Evolutionary conservation across 805 yeast genomes (phyloP).

Genomic region (Candida railenensis): DNA sequence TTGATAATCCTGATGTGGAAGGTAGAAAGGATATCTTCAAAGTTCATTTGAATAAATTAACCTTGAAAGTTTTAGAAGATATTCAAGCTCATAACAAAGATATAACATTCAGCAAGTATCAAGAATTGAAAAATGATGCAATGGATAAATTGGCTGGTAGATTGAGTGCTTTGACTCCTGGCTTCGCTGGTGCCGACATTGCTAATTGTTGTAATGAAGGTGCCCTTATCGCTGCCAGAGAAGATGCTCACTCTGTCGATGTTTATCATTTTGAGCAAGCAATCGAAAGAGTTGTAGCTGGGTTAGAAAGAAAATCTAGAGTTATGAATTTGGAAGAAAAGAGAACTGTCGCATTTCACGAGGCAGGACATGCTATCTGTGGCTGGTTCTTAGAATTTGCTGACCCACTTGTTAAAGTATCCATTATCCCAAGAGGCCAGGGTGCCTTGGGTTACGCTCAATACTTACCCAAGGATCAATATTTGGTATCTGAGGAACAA

Average conservation of each 20-base stretch:
- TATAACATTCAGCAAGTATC: conserved; percentile 39
- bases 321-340: conserved; percentile 79
- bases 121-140: conserved; percentile 39
- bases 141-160: conserved; percentile 72
- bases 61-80: conserved; percentile 41
- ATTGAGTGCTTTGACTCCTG: conserved; percentile 89
- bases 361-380: conserved; percentile 95
- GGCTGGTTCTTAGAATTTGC: conserved; percentile 91
- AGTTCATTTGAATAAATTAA: conserved; percentile 71
- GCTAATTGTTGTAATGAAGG: conserved; percentile 95
- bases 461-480: conserved; percentile 86
- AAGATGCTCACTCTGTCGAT: conserved; percentile 58
- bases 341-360: conserved; percentile 87
- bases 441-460: conserved; percentile 97
- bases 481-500: conserved; percentile 73
- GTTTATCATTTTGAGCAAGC: conserved; percentile 84
- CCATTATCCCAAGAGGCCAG: conserved; percentile 91
- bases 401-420: conserved; percentile 89
- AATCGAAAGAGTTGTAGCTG: conserved; percentile 91
- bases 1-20: conserved; percentile 84
- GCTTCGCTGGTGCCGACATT: conserved; percentile 94
- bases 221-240: conserved; percentile 88
- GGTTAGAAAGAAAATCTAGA: conserved; percentile 83
- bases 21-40: conserved; percentile 85
- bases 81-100: conserved; percentile 33